Evolutionary conservation across 2,329 filamentous ascomycete genomes (phyloP).

Genomic region (Apiospora hydei): DNA sequence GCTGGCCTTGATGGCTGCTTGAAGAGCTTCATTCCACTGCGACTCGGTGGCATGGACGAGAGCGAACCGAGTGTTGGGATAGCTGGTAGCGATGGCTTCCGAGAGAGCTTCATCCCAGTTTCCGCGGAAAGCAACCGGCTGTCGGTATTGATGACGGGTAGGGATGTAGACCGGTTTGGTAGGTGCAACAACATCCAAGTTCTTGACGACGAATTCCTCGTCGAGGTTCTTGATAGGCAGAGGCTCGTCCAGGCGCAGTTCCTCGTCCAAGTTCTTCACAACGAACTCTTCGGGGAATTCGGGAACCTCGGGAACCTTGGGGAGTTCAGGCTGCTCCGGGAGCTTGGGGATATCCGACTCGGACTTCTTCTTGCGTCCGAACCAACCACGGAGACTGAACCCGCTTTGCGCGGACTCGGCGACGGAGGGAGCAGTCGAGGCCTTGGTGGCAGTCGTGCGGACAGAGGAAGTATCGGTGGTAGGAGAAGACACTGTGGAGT

Average conservation of each 20-base stretch:
- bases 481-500: conserved; percentile 32
- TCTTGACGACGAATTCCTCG: conserved; percentile 31
- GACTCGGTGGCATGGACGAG: conserved; percentile 30
- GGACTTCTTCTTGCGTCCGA: conserved; percentile 36
- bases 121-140: conserved; percentile 35
- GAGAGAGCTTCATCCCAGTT: conserved; percentile 49
- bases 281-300: conserved; percentile 28
- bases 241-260: conserved; percentile 27
- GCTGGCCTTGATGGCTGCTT: conserved; percentile 35
- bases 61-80: conserved; percentile 32
- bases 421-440: conserved; percentile 28
- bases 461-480: conserved; percentile 33
- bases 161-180: conserved; percentile 31
- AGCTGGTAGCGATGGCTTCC: conserved; percentile 44
- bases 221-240: conserved; percentile 26
- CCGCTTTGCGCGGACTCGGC: conserved; percentile 30
- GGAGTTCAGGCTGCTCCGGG: conserved; percentile 28
- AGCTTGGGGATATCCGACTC: conserved; percentile 27
- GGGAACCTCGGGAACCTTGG: conserved; percentile 30
- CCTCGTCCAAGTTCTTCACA: conserved; percentile 36
- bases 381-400: conserved; percentile 35
- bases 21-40: conserved; percentile 36
- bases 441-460: conserved; percentile 33
- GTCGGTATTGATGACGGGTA: conserved; percentile 37
- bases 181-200: conserved; percentile 33